These are phyloP conservation scores for Candida methanosorbosa DNA, from an alignment of 805 yeast genomes.

Conservation along the genomic window DNA sequence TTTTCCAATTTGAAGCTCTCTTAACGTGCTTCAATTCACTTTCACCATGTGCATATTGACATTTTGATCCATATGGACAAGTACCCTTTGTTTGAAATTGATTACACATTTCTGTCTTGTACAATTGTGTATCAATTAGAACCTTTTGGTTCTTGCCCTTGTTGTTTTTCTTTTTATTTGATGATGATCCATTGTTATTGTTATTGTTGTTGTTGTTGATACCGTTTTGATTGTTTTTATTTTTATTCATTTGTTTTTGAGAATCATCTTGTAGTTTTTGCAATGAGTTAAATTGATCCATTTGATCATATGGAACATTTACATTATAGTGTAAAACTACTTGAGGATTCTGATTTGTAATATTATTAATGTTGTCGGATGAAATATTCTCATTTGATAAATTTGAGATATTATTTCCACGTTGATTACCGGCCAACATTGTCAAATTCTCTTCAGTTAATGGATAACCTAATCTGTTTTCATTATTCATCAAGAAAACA, in stretches of 20 bases:
- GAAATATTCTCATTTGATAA: too few relatives aligned
- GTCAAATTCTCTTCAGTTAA: too few relatives aligned
- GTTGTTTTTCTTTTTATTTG: neutral
- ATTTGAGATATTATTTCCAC: too few relatives aligned
- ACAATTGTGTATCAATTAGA: constrained; percentile 43
- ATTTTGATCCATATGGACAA: constrained; percentile 86
- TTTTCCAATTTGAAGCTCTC: constrained; percentile 78
- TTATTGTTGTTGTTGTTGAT: neutral
- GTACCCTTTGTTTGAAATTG: constrained; percentile 59
- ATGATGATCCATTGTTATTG: neutral
- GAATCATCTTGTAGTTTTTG: constrained; percentile 19
- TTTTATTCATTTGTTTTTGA: constrained; percentile 13
- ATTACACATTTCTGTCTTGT: constrained; percentile 86
- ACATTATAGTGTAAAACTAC: constrained; percentile 2
- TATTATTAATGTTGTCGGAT: too few relatives aligned
- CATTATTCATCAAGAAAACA: too few relatives aligned
- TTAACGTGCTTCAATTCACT: constrained; percentile 65
- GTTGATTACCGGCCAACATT: too few relatives aligned
- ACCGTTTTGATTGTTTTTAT: too few relatives aligned
- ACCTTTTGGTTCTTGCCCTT: neutral
- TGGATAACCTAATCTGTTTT: constrained; percentile 9
- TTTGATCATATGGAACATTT: constrained; percentile 1
- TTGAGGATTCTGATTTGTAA: too few relatives aligned
- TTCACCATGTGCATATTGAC: constrained; percentile 92
- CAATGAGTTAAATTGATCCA: constrained; percentile 4